Evolutionary conservation across 805 yeast species (phyloP).

Genomic region (Yarrowia sp.): DNA sequence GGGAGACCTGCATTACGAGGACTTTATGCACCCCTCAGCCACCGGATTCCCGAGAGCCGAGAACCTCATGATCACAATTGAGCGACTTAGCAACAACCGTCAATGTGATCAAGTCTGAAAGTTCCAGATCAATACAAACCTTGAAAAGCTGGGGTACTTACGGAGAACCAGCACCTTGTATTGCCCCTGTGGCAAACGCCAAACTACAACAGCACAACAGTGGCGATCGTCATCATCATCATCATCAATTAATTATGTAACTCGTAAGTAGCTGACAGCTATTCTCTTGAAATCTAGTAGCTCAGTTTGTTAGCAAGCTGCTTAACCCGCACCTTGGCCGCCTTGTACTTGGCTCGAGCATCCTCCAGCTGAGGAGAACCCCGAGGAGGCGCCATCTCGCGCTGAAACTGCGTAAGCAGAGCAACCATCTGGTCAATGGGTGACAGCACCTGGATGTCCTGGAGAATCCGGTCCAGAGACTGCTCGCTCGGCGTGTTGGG

Average conservation of each 20-base stretch:
- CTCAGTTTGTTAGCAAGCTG: slow-evolving; percentile 19
- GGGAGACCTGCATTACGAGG: background rate
- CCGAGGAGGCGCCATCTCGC: slow-evolving; percentile 12
- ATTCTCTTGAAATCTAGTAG: background rate
- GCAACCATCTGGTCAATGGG: slow-evolving; percentile 23
- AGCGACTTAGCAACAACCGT: background rate
- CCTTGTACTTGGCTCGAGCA: slow-evolving; percentile 16
- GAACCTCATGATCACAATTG: background rate
- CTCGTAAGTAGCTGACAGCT: slow-evolving; percentile 15
- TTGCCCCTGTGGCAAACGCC: no score
- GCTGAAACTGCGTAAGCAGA: slow-evolving; percentile 1
- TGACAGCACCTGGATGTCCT: slow-evolving; percentile 8
- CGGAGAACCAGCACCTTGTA: no score
- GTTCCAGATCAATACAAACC: slow-evolving; percentile 1
- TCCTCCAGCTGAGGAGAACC: slow-evolving; percentile 8
- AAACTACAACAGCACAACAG: background rate
- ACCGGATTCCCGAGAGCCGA: background rate
- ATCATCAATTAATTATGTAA: slow-evolving; percentile 1
- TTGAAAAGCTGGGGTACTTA: no score
- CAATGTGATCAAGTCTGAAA: no score
- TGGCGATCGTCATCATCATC: slow-evolving; percentile 3
- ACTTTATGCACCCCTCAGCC: background rate
- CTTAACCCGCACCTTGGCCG: slow-evolving; percentile 4
- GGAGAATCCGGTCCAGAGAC: slow-evolving; percentile 2
- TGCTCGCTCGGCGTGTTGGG: background rate